Evolutionary conservation across 2,329 filamentous ascomycete species (phyloP).

Genomic region (Neoascochyta sp.): DNA sequence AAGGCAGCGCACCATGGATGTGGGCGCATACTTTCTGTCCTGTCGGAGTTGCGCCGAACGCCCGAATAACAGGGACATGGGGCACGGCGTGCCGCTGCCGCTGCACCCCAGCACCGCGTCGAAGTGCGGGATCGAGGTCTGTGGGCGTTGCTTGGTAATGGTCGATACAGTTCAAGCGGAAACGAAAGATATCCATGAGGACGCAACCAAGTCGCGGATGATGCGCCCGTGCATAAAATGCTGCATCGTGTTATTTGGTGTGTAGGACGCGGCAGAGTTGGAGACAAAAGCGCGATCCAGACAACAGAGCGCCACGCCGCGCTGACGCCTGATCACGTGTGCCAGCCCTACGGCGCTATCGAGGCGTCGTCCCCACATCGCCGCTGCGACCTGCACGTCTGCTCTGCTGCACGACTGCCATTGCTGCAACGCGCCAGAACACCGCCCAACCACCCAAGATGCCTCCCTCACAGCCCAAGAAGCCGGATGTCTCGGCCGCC

Average conservation of each 20-base stretch:
- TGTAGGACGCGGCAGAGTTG: background rate
- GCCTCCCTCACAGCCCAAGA: constrained; percentile 47
- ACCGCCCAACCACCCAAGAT: constrained; percentile 24
- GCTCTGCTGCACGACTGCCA: constrained; percentile 1
- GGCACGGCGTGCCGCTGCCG: constrained; percentile 55
- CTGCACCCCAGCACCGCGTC: constrained; percentile 57
- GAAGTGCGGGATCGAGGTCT: constrained; percentile 74
- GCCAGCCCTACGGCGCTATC: constrained; percentile 30
- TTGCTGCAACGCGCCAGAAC: constrained; percentile 2
- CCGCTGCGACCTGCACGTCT: constrained; percentile 4
- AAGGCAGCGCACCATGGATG: constrained; percentile 92
- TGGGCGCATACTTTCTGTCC: constrained; percentile 96
- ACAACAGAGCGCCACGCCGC: constrained; percentile 13
- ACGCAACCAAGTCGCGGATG: constrained; percentile 6
- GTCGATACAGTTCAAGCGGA: constrained; percentile 93
- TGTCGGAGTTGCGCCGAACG: constrained; percentile 90
- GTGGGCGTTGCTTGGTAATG: constrained; percentile 82
- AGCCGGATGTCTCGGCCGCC: constrained; percentile 52
- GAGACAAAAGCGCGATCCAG: constrained; percentile 6
- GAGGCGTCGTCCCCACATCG: constrained; percentile 11
- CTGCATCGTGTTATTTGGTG: constrained; percentile 12
- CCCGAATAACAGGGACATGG: constrained; percentile 78
- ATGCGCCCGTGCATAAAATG: constrained; percentile 3
- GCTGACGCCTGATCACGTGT: constrained; percentile 24
- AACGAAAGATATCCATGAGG: constrained; percentile 72